Evolutionary conservation across 192 early-diverging fungal species (phyloP).

Genomic region (Backusella sp.): DNA sequence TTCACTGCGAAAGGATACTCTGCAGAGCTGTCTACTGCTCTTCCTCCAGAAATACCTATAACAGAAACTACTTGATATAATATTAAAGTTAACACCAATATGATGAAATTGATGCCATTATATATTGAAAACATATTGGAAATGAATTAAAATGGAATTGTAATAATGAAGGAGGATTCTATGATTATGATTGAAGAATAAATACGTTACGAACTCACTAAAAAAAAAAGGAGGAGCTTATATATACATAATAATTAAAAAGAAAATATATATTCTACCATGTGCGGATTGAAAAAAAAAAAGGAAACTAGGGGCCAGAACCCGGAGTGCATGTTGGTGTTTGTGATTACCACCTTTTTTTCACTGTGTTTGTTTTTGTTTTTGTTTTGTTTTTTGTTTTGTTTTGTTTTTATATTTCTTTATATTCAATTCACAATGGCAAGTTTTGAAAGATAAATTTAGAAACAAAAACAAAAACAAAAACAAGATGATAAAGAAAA

Average conservation of each 20-base stretch:
- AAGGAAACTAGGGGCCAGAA: not conserved
- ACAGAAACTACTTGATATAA: not conserved
- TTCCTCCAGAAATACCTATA: not conserved
- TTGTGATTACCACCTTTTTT: not conserved
- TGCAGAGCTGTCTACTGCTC: not conserved
- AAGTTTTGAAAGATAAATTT: no score
- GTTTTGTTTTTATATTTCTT: no score
- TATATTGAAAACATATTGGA: not conserved
- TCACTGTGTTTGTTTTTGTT: no score
- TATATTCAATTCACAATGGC: no score
- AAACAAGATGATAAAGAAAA: not conserved
- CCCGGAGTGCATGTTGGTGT: not conserved
- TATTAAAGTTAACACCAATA: not conserved
- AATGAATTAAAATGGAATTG: not conserved
- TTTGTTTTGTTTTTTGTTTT: no score
- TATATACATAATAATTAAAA: not conserved
- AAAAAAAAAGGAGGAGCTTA: not conserved
- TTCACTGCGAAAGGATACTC: conserved; percentile 7
- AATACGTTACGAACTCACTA: not conserved
- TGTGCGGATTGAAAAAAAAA: not conserved
- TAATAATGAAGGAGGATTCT: no score
- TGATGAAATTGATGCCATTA: not conserved
- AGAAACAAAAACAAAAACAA: not conserved
- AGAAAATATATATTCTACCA: not conserved
- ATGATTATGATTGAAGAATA: not conserved